Evolutionary conservation across 495 filamentous ascomycete species (phyloP).

Genomic region (Lasiosphaeria hispida): DNA sequence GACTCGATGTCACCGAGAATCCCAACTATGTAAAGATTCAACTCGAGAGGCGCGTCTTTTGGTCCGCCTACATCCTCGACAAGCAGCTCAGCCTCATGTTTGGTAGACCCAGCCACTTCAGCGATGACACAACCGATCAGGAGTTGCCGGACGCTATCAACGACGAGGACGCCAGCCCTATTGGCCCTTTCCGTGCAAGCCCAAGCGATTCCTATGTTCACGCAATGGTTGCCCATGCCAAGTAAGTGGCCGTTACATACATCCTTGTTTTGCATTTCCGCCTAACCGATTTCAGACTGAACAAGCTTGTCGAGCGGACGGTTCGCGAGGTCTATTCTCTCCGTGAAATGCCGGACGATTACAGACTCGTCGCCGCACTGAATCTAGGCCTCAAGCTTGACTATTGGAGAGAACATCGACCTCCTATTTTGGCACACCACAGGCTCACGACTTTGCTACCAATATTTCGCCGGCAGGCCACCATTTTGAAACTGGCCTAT

Average conservation of each 20-base stretch:
- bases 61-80: constrained; percentile 56
- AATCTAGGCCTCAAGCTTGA: constrained; percentile 39
- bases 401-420: constrained; percentile 37
- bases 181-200: constrained; percentile 23
- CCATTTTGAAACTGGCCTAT: constrained; percentile 53
- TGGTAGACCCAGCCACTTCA: constrained; percentile 52
- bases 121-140: constrained; percentile 54
- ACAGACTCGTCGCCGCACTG: constrained; percentile 37
- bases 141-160: constrained; percentile 51
- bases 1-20: constrained; percentile 5
- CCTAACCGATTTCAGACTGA: constrained; percentile 1
- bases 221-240: constrained; percentile 47
- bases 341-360: constrained; percentile 39
- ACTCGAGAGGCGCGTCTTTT: constrained; percentile 54
- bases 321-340: constrained; percentile 50
- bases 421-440: constrained; percentile 44
- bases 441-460: constrained; percentile 44
- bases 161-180: constrained; percentile 51
- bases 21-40: constrained; percentile 28
- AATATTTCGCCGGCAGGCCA: constrained; percentile 53
- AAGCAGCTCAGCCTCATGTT: constrained; percentile 57
- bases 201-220: constrained; percentile 44
- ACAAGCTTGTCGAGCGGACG: constrained; percentile 36
- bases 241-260: constrained; percentile 24
- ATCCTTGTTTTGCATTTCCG: too few species aligned